These are phyloP conservation scores for Trifolium repens DNA, from an alignment of 306 rosid species.

Conservation along the genomic window DNA sequence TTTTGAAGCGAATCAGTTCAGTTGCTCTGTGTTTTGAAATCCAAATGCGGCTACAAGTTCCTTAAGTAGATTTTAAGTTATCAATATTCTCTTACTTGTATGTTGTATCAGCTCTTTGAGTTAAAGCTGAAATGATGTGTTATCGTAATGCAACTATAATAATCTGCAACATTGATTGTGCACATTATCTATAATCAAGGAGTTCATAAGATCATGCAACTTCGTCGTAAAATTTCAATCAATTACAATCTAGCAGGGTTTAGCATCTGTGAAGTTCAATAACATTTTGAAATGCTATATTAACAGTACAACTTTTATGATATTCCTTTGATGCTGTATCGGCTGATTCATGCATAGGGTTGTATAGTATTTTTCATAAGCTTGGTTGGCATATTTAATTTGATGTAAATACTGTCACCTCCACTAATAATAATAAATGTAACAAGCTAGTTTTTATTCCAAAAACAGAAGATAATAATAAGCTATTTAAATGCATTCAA, in stretches of 20 bases:
- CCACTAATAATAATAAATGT: too few species aligned
- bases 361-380: background rate
- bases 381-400: background rate
- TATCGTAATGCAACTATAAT: background rate
- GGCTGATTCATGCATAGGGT: background rate
- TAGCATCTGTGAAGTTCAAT: background rate
- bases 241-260: too few species aligned
- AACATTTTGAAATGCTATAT: background rate
- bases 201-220: too few species aligned
- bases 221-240: too few species aligned
- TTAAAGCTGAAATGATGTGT: background rate
- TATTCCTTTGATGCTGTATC: background rate
- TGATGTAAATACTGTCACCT: background rate
- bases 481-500: background rate
- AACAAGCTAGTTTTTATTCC: too few species aligned
- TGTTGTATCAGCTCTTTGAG: background rate
- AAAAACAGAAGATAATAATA: too few species aligned
- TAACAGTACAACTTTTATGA: background rate
- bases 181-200: background rate
- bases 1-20: slow-evolving; percentile 10
- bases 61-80: background rate
- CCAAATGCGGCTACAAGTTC: background rate
- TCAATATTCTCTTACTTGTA: background rate
- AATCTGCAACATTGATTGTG: background rate
- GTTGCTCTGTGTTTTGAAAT: background rate